These are phyloP conservation scores for Glarea lozoyensis DNA, from an alignment of 495 filamentous ascomycete genomes.

Conservation along the genomic window DNA sequence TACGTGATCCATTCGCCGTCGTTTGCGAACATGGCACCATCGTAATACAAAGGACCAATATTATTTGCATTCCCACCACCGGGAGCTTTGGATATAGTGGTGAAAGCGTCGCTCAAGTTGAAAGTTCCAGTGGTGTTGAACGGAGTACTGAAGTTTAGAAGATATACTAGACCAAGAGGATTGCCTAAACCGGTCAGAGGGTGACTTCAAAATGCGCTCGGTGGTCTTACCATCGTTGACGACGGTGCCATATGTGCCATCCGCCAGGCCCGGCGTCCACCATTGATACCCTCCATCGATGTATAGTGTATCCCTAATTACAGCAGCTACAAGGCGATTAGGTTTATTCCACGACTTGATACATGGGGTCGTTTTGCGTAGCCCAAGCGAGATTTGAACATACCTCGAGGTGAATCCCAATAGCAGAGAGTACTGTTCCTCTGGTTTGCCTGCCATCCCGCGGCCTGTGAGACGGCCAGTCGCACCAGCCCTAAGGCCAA, in stretches of 20 bases:
- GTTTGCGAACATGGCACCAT: conserved; percentile 61
- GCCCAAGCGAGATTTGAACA: too few relatives aligned
- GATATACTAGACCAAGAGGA: conserved; percentile 38
- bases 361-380: neutral
- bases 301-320: conserved; percentile 59
- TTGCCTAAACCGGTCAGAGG: conserved; percentile 28
- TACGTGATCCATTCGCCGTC: conserved; percentile 49
- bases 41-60: conserved; percentile 47
- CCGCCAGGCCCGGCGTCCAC: conserved; percentile 35
- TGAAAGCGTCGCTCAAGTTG: conserved; percentile 46
- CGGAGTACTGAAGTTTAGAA: conserved; percentile 47
- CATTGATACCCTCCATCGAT: conserved; percentile 54
- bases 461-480: conserved; percentile 20
- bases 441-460: conserved; percentile 32
- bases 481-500: conserved; percentile 6
- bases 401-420: conserved; percentile 46
- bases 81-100: conserved; percentile 30
- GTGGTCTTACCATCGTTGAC: conserved; percentile 28
- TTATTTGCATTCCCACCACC: conserved; percentile 40
- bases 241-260: conserved; percentile 22
- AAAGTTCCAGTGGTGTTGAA: conserved; percentile 44
- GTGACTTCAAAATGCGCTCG: neutral
- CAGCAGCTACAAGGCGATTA: conserved; percentile 31
- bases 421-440: conserved; percentile 47
- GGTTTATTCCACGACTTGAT: neutral